These are phyloP conservation scores for Exophiala sp. DNA, from an alignment of 2,329 filamentous ascomycete species.

Conservation along the genomic window DNA sequence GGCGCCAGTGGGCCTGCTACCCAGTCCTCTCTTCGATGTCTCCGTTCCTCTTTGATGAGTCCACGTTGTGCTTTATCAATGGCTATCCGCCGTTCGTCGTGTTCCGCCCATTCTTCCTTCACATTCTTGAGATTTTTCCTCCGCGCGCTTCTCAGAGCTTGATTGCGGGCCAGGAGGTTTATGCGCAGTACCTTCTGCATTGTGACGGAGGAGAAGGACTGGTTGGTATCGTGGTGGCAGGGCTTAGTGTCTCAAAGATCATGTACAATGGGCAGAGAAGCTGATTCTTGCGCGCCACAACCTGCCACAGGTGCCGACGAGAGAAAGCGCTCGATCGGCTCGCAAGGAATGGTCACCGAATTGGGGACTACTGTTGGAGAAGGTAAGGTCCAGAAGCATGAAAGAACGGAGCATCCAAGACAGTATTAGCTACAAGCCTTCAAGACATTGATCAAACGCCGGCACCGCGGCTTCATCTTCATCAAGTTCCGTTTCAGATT, in stretches of 20 bases:
- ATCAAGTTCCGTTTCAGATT: background rate
- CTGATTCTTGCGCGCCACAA: background rate
- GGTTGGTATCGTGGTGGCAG: background rate
- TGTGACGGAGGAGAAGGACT: slow-evolving; percentile 27
- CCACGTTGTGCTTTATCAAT: slow-evolving; percentile 27
- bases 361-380: background rate
- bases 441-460: too few species aligned
- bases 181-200: slow-evolving; percentile 70
- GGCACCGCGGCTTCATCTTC: too few species aligned
- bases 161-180: slow-evolving; percentile 60
- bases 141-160: slow-evolving; percentile 48
- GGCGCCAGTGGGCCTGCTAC: slow-evolving; percentile 71
- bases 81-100: slow-evolving; percentile 32
- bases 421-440: too few species aligned
- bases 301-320: background rate
- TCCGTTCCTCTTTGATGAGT: slow-evolving; percentile 46
- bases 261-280: too few species aligned
- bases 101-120: slow-evolving; percentile 37
- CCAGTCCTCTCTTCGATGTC: slow-evolving; percentile 67
- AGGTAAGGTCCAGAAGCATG: background rate
- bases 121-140: slow-evolving; percentile 42
- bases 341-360: background rate
- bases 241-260: too few species aligned
- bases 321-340: background rate
- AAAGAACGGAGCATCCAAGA: too few species aligned